Evolutionary conservation across 345 rosid species (phyloP).

Genomic region (Linum trigynum): DNA sequence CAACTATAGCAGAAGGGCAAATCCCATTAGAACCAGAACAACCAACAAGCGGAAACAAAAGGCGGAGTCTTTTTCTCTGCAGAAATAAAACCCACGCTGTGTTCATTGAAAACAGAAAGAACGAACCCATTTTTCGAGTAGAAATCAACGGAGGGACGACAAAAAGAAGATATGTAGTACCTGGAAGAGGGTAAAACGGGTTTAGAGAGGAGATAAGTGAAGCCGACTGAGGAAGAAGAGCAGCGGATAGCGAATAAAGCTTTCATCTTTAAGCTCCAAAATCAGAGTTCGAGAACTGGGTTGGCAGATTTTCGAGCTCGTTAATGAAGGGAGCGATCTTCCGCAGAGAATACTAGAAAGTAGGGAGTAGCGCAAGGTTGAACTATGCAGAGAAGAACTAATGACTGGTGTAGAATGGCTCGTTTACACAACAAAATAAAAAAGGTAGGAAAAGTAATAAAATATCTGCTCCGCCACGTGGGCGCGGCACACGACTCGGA

Average conservation of each 20-base stretch:
- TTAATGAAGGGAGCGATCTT: neutral
- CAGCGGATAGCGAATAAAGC: neutral
- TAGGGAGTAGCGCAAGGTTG: no score
- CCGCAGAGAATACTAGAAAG: no score
- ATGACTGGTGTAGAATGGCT: neutral
- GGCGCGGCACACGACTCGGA: neutral
- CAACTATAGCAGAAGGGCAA: no score
- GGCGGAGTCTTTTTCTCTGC: neutral
- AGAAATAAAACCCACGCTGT: neutral
- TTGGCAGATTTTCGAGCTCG: neutral
- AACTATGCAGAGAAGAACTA: no score
- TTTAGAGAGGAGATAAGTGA: neutral
- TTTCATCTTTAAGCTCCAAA: neutral
- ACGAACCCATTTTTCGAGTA: neutral
- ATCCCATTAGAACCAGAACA: neutral
- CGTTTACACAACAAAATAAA: neutral
- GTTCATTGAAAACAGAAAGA: neutral
- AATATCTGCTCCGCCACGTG: neutral
- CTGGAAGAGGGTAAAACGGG: conserved; percentile 1
- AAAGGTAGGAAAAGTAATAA: neutral
- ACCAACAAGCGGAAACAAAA: neutral
- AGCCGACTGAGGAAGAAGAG: neutral
- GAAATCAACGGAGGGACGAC: no score
- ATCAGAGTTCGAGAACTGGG: neutral
- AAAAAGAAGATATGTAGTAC: neutral